These are phyloP conservation scores for Aspergillus melleus DNA, from an alignment of 2,329 filamentous ascomycete genomes.

Conservation along the genomic window DNA sequence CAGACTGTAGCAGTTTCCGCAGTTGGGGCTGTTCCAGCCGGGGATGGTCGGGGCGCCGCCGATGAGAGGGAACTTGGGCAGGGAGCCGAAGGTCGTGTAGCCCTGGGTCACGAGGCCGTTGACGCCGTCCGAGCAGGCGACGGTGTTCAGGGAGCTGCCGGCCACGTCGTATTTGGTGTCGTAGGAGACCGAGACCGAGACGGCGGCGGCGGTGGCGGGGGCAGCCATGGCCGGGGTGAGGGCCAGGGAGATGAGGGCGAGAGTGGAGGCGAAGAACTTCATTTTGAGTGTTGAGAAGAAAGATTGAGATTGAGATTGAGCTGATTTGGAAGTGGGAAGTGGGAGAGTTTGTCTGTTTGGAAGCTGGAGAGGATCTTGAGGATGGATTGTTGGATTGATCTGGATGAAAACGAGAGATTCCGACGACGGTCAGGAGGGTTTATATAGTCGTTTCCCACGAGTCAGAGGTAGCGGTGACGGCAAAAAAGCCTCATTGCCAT, in stretches of 20 bases:
- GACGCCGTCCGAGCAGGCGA: slow-evolving; percentile 46
- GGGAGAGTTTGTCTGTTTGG: not conserved
- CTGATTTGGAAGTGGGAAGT: too few species aligned
- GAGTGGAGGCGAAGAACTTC: slow-evolving; percentile 25
- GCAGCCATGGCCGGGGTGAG: slow-evolving; percentile 26
- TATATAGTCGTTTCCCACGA: slow-evolving; percentile 1
- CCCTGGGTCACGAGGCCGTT: slow-evolving; percentile 35
- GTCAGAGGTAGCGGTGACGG: not conserved
- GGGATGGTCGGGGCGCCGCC: slow-evolving; percentile 51
- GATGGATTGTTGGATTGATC: not conserved
- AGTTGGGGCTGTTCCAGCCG: slow-evolving; percentile 50
- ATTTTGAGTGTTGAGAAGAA: slow-evolving; percentile 18
- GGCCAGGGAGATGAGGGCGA: slow-evolving; percentile 23
- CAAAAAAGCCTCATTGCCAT: not conserved
- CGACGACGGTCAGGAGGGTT: not conserved
- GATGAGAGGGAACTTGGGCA: slow-evolving; percentile 51
- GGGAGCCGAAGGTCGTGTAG: slow-evolving; percentile 42
- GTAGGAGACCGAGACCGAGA: slow-evolving; percentile 60
- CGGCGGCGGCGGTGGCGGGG: slow-evolving; percentile 11
- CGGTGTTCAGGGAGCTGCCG: slow-evolving; percentile 53
- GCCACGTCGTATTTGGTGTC: slow-evolving; percentile 69
- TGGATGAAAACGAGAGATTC: not conserved
- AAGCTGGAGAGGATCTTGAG: not conserved
- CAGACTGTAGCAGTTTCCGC: slow-evolving; percentile 55
- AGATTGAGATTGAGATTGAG: not conserved